Evolutionary conservation across 495 filamentous ascomycete genomes (phyloP), one percentile per base, ranked within the genome.

Genomic region (Arthonia radiata): DNA sequence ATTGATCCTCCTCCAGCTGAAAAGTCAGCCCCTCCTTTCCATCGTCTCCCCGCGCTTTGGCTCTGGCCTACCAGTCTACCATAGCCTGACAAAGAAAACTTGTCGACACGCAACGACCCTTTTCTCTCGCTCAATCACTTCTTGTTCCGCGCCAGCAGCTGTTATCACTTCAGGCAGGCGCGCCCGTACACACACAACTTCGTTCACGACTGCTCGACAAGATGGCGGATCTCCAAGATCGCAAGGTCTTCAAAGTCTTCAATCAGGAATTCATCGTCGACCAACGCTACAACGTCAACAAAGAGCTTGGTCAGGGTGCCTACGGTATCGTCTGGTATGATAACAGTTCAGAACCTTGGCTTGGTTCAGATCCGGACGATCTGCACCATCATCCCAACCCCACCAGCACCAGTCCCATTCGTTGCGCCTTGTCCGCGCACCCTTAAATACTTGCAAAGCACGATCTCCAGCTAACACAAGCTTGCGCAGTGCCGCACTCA

Each of bases 211-310:
- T n/a, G n/a, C n/a, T n/a, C n/a, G n/a, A n/a, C n/a, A n/a, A n/a
- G n/a, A 83, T 81, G 75, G 56, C 63, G 39, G 74, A 81, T 47
- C 55, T 89, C 27, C 65, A 69, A 37, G 77, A 77, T 44, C 75
- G 82, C 45, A 91, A 89, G 59, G 63, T 81, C 50, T 97, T 94
- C 65, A 94, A 94, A 72, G 86, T 94, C 43, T 97, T 97, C 58
- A 93, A 93, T 63, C 86, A 97, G 49, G 86, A 97, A 56, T 97
- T 97, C 43, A 73, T 93, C 36, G 86, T 97, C 34, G 89, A 92
- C 46, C 82, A 94, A 52, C 66, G 89, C 27, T 97, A 97, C 56
- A 90, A 73, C 44, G 86, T 97, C 34, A 97, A 82, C 29, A 97
- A 97, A 61, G 86, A 97, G 55, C 61, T 97, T 23, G 86, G 89